Evolutionary conservation across 2,329 filamentous ascomycete genomes (phyloP).

Genomic region (Arthrobotrys megalospora): DNA sequence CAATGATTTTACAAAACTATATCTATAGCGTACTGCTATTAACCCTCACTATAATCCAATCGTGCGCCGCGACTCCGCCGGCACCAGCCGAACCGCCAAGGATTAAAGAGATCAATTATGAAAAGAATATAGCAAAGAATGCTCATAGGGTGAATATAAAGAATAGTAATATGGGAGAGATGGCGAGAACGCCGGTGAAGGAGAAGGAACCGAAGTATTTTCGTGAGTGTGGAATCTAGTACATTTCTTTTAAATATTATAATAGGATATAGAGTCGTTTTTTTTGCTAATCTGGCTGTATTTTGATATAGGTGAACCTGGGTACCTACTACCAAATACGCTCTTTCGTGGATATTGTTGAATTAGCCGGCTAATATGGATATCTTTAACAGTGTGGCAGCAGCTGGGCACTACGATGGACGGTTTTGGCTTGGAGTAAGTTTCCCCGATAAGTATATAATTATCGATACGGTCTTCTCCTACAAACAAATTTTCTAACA

Average conservation of each 20-base stretch:
- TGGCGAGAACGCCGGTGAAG: background rate
- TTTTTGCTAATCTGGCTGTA: background rate
- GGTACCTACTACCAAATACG: conserved; percentile 3
- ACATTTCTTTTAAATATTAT: background rate
- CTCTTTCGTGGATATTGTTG: background rate
- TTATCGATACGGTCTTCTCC: background rate
- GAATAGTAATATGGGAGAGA: background rate
- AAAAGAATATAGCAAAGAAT: conserved; percentile 9
- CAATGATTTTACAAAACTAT: conserved; percentile 11
- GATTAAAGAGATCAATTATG: background rate
- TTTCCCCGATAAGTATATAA: background rate
- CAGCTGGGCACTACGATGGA: conserved; percentile 45
- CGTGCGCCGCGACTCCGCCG: background rate
- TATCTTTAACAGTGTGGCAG: conserved; percentile 3
- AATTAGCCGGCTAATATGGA: background rate
- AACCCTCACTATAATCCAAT: background rate
- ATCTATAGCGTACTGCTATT: background rate
- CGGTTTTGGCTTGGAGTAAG: conserved; percentile 39
- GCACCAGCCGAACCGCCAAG: background rate
- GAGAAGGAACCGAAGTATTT: conserved; percentile 49
- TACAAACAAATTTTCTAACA: background rate
- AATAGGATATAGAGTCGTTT: background rate
- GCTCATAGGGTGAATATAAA: background rate
- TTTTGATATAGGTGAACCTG: conserved; percentile 24
- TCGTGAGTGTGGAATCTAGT: conserved; percentile 11